phyloP scores from a whole-genome alignment of 2,329 filamentous ascomycete species.

The Chaetothyriales sp. region DNA sequence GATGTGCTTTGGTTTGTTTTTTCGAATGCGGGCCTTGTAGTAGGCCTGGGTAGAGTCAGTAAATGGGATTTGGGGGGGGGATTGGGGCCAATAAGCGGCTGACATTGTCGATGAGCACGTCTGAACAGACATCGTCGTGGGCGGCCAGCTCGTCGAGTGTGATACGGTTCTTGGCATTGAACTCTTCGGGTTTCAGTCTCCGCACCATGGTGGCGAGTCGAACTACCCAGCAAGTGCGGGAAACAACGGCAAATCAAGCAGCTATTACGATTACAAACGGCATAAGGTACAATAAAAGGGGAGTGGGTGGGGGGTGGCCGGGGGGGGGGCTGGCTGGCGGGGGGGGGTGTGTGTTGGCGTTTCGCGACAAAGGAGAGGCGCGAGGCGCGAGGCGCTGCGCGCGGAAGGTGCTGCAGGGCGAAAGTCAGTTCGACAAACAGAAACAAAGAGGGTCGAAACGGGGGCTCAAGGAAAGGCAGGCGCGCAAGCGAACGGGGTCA shows the following conservation, averaged over 20 bases:
- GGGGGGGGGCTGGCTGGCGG: background rate
- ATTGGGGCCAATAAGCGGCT: conserved; percentile 28
- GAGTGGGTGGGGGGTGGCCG: background rate
- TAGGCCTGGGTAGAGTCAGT: conserved; percentile 50
- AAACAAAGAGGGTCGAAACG: background rate
- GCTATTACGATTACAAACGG: background rate
- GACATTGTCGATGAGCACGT: conserved; percentile 90
- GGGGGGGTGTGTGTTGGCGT: background rate
- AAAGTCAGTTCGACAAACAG: background rate
- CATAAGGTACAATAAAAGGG: background rate
- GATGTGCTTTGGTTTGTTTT: conserved; percentile 79
- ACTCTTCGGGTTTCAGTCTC: conserved; percentile 7
- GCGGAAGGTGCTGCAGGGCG: background rate
- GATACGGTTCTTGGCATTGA: conserved; percentile 46
- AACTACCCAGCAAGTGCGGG: background rate
- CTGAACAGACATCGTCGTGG: conserved; percentile 92
- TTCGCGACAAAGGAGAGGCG: background rate
- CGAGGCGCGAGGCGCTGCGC: no score
- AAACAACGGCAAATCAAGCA: background rate
- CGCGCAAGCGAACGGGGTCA: background rate
- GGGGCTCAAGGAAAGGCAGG: background rate
- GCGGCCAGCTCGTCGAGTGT: conserved; percentile 77
- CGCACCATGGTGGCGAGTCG: conserved; percentile 10
- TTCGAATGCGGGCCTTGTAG: conserved; percentile 93
- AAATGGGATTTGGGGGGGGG: background rate